Percentiles rank a stretch among this genome's conserved stretches.
Conservation (phyloP, 805 yeast species). For the Metschnikowia drakensbergensis region DNA sequence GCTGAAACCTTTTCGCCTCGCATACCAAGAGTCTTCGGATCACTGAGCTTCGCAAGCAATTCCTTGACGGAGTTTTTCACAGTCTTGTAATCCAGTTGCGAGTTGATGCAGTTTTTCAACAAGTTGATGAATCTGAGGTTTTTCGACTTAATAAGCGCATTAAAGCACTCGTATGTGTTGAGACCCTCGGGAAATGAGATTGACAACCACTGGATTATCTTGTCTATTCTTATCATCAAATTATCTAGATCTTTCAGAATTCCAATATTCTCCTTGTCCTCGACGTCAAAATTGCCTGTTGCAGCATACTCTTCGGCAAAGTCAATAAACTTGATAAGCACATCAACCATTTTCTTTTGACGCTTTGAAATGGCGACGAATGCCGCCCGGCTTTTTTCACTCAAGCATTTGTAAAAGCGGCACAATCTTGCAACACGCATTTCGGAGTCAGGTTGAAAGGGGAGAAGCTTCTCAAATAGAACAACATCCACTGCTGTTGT, state of each 20-base stretch:
- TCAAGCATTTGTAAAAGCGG: constrained; percentile 44
- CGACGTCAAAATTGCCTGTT: constrained; percentile 18
- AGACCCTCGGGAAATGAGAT: constrained; percentile 51
- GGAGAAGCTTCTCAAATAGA: constrained; percentile 58
- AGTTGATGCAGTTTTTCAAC: constrained; percentile 49
- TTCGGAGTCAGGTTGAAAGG: constrained; percentile 42
- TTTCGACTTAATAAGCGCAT: constrained; percentile 49
- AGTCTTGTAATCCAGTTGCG: constrained; percentile 57
- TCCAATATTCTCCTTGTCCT: constrained; percentile 17
- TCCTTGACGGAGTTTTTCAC: constrained; percentile 63
- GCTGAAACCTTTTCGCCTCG: constrained; percentile 25
- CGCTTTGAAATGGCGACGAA: constrained; percentile 67
- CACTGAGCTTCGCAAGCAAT: constrained; percentile 51
- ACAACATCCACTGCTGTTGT: constrained; percentile 61
- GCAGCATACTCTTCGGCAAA: constrained; percentile 42
- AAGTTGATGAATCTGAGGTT: constrained; percentile 59
- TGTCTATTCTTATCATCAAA: constrained; percentile 40
- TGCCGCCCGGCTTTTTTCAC: constrained; percentile 56
- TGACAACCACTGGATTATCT: constrained; percentile 59
- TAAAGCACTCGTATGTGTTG: constrained; percentile 48
- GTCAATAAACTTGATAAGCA: constrained; percentile 45
- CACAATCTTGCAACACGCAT: constrained; percentile 54
- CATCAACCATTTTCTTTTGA: constrained; percentile 58
- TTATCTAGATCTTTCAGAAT: constrained; percentile 6
- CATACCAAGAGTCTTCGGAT: constrained; percentile 44